These are phyloP conservation scores for Alternaria arborescens DNA, from an alignment of 2,329 filamentous ascomycete species.

Conservation along the genomic window DNA sequence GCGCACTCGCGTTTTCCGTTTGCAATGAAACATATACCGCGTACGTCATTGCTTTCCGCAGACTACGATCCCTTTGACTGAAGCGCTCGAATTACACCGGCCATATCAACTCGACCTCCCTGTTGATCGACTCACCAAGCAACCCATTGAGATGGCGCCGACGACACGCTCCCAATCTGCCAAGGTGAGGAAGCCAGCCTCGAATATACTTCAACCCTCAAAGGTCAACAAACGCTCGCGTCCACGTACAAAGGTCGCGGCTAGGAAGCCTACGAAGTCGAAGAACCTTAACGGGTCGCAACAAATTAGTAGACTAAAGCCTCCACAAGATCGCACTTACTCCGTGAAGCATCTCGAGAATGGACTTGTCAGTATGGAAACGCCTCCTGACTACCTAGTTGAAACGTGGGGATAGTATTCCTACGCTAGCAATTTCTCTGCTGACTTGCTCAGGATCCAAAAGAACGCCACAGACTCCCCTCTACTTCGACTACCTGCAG, in stretches of 20 bases:
- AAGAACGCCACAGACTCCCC: constrained; percentile 4
- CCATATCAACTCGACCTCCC: no score
- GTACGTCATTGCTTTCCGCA: no score
- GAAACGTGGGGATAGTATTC: background rate
- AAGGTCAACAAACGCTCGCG: background rate
- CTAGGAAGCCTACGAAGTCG: background rate
- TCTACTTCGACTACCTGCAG: constrained; percentile 13
- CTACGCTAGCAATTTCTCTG: background rate
- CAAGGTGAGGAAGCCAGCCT: background rate
- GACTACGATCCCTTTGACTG: no score
- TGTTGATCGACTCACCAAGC: background rate
- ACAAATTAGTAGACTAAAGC: background rate
- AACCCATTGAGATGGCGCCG: background rate
- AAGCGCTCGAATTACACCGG: no score
- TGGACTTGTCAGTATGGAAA: constrained; percentile 5
- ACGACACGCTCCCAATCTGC: background rate
- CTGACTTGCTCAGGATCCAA: background rate
- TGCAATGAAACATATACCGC: no score
- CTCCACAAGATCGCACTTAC: background rate
- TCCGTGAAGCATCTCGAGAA: background rate
- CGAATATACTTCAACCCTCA: background rate
- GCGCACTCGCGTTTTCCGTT: no score
- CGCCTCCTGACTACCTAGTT: constrained; percentile 4
- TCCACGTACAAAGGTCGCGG: background rate
- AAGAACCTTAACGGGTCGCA: background rate